These are phyloP conservation scores for Dothistroma pini DNA, from an alignment of 2,329 filamentous ascomycete genomes.

Conservation along the genomic window DNA sequence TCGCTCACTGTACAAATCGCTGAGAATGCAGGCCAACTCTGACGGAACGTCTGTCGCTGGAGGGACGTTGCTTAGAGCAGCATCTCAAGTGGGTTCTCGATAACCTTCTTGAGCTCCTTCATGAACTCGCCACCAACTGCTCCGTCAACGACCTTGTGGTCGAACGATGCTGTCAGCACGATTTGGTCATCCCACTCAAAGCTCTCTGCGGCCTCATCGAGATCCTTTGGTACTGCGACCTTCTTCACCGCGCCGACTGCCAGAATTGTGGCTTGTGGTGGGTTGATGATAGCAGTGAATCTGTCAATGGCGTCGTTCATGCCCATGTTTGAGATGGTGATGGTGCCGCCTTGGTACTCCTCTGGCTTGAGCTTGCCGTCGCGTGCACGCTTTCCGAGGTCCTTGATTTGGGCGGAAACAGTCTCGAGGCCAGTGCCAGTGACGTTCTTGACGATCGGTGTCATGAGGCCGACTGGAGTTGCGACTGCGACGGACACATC, in stretches of 20 bases:
- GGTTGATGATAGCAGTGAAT: constrained; percentile 99
- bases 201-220: constrained; percentile 68
- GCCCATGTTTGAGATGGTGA: constrained; percentile 99
- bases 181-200: constrained; percentile 98
- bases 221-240: constrained; percentile 83
- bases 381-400: constrained; percentile 91
- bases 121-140: constrained; percentile 97
- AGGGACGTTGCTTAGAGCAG: constrained; percentile 62
- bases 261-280: constrained; percentile 91
- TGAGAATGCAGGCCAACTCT: constrained; percentile 8
- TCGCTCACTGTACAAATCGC: constrained; percentile 24
- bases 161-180: constrained; percentile 88
- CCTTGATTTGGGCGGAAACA: constrained; percentile 89
- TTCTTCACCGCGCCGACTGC: constrained; percentile 94
- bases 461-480: constrained; percentile 91
- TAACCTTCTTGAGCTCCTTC: constrained; percentile 90
- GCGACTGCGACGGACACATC: constrained; percentile 96
- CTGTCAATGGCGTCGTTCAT: constrained; percentile 97
- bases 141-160: constrained; percentile 98
- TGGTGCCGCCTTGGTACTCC: constrained; percentile 98
- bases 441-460: constrained; percentile 89
- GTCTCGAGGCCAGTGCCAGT: constrained; percentile 80
- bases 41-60: constrained; percentile 13
- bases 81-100: constrained; percentile 96
- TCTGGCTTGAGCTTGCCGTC: constrained; percentile 99